phyloP scores from a whole-genome alignment of 495 filamentous ascomycete genomes.

The Aspergillus sclerotioniger region DNA sequence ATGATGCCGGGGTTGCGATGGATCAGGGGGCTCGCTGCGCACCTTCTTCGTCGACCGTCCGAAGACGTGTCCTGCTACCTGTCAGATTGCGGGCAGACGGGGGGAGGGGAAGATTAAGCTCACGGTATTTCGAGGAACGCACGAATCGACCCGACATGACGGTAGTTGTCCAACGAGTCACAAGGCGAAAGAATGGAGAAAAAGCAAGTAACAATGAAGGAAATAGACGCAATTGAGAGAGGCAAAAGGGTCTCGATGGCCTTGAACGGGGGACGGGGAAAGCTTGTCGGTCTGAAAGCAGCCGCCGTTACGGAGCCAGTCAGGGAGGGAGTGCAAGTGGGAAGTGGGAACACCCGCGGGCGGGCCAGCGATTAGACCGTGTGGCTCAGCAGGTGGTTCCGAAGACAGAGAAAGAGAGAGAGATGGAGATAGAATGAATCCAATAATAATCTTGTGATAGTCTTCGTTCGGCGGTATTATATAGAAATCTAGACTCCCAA shows the following conservation, averaged over 20 bases:
- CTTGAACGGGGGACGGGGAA: conserved; percentile 11
- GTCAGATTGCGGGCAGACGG: conserved; percentile 34
- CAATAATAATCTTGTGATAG: too few relatives aligned
- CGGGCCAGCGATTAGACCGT: neutral
- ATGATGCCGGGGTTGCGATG: neutral
- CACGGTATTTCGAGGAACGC: conserved; percentile 97
- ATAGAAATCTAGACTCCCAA: neutral
- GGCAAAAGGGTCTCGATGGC: conserved; percentile 1
- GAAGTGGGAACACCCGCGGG: conserved; percentile 11
- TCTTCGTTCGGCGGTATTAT: too few relatives aligned
- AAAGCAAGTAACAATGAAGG: conserved; percentile 17
- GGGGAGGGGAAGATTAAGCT: conserved; percentile 37
- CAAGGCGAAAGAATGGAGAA: conserved; percentile 18
- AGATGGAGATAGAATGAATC: too few relatives aligned
- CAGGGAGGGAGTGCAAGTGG: neutral
- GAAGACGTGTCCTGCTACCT: conserved; percentile 86
- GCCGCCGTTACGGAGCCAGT: conserved; percentile 6
- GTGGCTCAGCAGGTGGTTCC: too few relatives aligned
- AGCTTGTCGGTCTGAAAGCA: conserved; percentile 9
- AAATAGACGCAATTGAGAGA: conserved; percentile 16
- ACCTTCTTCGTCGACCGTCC: conserved; percentile 91
- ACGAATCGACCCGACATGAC: conserved; percentile 95
- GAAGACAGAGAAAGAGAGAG: too few relatives aligned
- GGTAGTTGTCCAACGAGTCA: conserved; percentile 10
- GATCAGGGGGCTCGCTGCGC: conserved; percentile 22